These are phyloP conservation scores for Trebouxia sp. DNA, from an alignment of 139 green algal genomes.

Conservation along the genomic window DNA sequence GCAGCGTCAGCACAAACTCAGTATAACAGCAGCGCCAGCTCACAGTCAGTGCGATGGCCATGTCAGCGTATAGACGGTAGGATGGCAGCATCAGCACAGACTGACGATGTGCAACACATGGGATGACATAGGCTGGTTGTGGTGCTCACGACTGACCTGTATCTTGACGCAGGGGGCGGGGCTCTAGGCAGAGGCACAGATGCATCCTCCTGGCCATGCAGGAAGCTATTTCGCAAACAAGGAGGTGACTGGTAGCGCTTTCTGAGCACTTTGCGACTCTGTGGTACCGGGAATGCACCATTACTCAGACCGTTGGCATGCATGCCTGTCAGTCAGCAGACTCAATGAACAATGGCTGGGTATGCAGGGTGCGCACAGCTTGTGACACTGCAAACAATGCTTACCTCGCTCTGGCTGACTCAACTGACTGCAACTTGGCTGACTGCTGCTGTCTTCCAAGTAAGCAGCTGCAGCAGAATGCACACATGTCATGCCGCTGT, in stretches of 20 bases:
- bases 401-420: slow-evolving; percentile 27
- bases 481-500: too few species aligned
- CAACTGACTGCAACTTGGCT: neutral
- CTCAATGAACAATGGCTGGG: neutral
- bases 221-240: slow-evolving; percentile 53
- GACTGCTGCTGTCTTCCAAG: neutral
- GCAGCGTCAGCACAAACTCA: neutral
- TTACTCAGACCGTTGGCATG: neutral
- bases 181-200: neutral
- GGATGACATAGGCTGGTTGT: too few species aligned
- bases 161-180: slow-evolving; percentile 13
- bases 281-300: neutral
- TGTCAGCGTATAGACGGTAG: too few species aligned
- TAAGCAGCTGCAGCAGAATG: neutral
- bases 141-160: too few species aligned
- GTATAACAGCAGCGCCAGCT: neutral
- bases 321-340: neutral
- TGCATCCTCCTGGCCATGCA: slow-evolving; percentile 32
- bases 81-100: too few species aligned
- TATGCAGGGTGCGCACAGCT: neutral
- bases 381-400: neutral
- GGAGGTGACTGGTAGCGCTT: slow-evolving; percentile 42
- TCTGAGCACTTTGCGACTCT: neutral
- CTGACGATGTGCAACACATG: too few species aligned
- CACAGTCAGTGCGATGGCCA: neutral